These are phyloP conservation scores for Mesembryanthemum crystallinum DNA, from an alignment of 148 eudicot species.

Conservation along the genomic window DNA sequence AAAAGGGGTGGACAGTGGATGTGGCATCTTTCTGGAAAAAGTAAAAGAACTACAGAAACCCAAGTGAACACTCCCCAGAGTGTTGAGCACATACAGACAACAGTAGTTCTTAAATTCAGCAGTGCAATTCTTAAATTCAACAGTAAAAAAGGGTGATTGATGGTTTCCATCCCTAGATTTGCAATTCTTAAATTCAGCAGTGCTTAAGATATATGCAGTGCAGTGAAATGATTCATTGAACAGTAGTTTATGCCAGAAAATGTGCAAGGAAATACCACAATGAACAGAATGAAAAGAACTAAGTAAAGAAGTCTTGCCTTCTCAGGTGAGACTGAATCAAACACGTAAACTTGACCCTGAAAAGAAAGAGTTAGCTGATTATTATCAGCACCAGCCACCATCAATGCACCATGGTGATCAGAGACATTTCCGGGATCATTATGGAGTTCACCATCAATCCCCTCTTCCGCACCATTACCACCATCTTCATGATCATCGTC, in stretches of 20 bases:
- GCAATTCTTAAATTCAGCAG: neutral
- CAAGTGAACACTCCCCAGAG: neutral
- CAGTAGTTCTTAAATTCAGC: neutral
- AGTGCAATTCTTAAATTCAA: neutral
- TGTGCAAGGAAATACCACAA: neutral
- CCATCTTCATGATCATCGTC: slow-evolving; percentile 55
- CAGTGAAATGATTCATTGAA: neutral
- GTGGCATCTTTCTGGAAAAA: neutral
- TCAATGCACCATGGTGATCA: slow-evolving; percentile 43
- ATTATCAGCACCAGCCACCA: slow-evolving; percentile 37
- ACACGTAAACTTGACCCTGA: slow-evolving; percentile 80
- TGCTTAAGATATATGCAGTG: neutral
- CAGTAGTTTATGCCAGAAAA: neutral
- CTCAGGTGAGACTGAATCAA: slow-evolving; percentile 75
- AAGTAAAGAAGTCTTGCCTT: slow-evolving; percentile 38
- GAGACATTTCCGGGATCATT: slow-evolving; percentile 44
- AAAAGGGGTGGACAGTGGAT: neutral
- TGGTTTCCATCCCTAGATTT: neutral
- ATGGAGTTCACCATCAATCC: slow-evolving; percentile 51
- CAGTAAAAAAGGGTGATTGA: too few species aligned
- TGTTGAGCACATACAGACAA: neutral
- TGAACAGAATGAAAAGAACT: neutral
- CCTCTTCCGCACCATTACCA: slow-evolving; percentile 39
- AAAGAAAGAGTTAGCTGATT: slow-evolving; percentile 81
- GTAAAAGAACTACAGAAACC: too few species aligned